Evolutionary conservation across 495 filamentous ascomycete species (phyloP), one percentile per base, ranked within the genome.

Genomic region (Podospora didyma): DNA sequence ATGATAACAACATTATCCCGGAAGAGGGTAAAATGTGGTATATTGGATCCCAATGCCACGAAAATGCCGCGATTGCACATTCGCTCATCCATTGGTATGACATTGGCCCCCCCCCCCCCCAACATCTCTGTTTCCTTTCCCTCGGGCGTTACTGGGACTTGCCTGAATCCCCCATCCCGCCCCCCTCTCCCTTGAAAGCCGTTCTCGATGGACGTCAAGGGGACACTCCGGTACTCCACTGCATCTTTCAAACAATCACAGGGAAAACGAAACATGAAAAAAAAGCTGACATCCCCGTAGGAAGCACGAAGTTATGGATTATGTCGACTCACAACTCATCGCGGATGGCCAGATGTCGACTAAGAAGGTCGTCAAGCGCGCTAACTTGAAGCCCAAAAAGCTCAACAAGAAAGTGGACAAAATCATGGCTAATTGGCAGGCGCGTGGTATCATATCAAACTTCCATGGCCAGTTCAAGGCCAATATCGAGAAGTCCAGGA

Each of bases 241-340:
- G 3, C 26, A 31, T 4, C 4, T 31, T 31, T 31, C 26, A 31
- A 31, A 31, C 26, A 31, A 4, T 9, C 26, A n/a, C n/a, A n/a
- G n/a, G n/a, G n/a, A n/a, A n/a, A 31, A 31, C 9, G 26, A 9
- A 4, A 4, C 26, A 31, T 4, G 26, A 31, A 31, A 31, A 31
- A 4, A 31, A 31, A 31, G 4, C 26, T 31, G 9, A 31, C 9
- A 31, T 31, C 9, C 4, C 26, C 9, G 9, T 9, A 31, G 26
- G 89, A 86, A 87, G 42, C 81, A 80, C 62, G 81, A 83, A 28
- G 82, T 93, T 42, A 86, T 89, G 57, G 76, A 87, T 57, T 87
- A 77, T 78, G 85, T 91, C 3, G 74, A 87, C 14, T 74, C 82
- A 16, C 81, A 81, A 51, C 79, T 94, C 4, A 64, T 72, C 5